phyloP scores from a whole-genome alignment of 1,284 basidiomycete species.

The Ceratobasidium sp. region DNA sequence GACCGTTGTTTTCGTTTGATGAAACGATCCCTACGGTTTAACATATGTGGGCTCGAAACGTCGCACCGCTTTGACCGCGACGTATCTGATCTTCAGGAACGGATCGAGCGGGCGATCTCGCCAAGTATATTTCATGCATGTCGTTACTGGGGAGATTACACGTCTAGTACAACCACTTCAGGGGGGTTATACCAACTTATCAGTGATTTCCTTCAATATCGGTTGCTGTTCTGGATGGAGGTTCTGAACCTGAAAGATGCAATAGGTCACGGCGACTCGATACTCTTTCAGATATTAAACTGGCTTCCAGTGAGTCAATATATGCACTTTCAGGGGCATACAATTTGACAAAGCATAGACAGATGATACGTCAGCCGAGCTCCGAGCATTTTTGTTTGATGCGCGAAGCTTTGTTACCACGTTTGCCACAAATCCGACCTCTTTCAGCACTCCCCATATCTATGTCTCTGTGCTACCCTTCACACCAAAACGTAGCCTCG shows the following conservation, averaged over 20 bases:
- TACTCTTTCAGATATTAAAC: too few species aligned
- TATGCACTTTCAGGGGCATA: too few species aligned
- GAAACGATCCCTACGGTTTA: background rate
- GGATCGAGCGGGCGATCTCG: background rate
- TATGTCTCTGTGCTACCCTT: conserved; percentile 15
- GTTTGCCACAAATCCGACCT: background rate
- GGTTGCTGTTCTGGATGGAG: too few species aligned
- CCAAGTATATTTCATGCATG: background rate
- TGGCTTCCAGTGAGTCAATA: too few species aligned
- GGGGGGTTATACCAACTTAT: background rate
- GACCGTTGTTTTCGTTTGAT: background rate
- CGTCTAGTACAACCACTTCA: background rate
- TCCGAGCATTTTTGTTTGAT: background rate
- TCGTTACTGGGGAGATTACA: background rate
- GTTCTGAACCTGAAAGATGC: too few species aligned
- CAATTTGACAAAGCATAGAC: too few species aligned
- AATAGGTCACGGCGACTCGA: too few species aligned
- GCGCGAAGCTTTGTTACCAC: background rate
- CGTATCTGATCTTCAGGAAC: background rate
- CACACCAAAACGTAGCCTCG: background rate
- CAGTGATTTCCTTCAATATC: too few species aligned
- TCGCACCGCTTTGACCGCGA: background rate
- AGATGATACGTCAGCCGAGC: too few species aligned
- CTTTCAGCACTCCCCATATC: conserved; percentile 11
- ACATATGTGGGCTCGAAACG: conserved; percentile 3